Conservation (phyloP, 306 rosid species). For the Inga laurina region DNA sequence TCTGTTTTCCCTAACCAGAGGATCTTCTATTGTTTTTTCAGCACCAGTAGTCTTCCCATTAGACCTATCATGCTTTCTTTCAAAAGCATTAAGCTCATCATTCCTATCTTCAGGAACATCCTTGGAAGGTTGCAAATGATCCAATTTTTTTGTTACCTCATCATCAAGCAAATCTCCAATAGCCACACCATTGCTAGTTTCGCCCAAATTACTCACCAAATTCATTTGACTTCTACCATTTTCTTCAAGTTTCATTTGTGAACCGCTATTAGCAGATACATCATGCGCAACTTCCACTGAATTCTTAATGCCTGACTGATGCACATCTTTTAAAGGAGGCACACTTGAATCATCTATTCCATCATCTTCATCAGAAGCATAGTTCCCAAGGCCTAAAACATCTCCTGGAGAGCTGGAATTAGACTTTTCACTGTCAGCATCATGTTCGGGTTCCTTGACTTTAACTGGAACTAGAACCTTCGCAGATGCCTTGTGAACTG, state of each 20-base stretch:
- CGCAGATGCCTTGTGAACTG: slow-evolving; percentile 63
- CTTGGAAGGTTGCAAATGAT: slow-evolving; percentile 45
- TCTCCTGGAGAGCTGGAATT: slow-evolving; percentile 74
- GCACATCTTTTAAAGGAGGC: slow-evolving; percentile 44
- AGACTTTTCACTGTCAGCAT: slow-evolving; percentile 56
- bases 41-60: slow-evolving; percentile 41
- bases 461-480: slow-evolving; percentile 66
- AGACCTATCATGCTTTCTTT: slow-evolving; percentile 43
- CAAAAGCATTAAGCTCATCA: slow-evolving; percentile 40
- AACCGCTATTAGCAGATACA: slow-evolving; percentile 45
- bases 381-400: slow-evolving; percentile 92
- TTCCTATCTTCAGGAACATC: slow-evolving; percentile 43
- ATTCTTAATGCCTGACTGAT: slow-evolving; percentile 41
- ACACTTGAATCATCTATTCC: slow-evolving; percentile 58
- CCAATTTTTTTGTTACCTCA: slow-evolving; percentile 39
- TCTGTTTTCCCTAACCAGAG: slow-evolving; percentile 49
- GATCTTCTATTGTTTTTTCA: slow-evolving; percentile 44
- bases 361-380: slow-evolving; percentile 81
- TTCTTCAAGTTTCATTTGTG: slow-evolving; percentile 40
- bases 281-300: slow-evolving; percentile 34
- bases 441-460: slow-evolving; percentile 58
- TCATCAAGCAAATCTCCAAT: slow-evolving; percentile 41
- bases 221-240: slow-evolving; percentile 35
- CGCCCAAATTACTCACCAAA: slow-evolving; percentile 38
- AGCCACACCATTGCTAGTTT: slow-evolving; percentile 44